Evolutionary conservation across 345 rosid genomes (phyloP).

Genomic region (Carallia pectinifolia): DNA sequence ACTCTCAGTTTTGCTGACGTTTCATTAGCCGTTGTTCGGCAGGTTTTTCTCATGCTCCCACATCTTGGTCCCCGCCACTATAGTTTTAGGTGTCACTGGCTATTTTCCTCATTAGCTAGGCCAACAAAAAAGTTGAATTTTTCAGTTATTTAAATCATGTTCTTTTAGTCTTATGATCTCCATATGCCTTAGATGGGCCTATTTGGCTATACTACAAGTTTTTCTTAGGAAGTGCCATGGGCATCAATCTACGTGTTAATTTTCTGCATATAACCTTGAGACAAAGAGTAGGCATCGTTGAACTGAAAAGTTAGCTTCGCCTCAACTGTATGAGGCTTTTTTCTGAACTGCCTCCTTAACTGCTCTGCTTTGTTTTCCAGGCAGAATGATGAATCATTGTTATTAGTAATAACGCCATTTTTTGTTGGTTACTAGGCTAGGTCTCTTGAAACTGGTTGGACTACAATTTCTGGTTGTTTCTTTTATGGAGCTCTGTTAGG

Average conservation of each 20-base stretch:
- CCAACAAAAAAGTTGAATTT: background rate
- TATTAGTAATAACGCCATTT: no score
- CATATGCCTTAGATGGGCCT: background rate
- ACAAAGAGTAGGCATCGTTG: background rate
- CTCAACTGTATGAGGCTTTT: no score
- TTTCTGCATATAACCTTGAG: background rate
- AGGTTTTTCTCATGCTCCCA: background rate
- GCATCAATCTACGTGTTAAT: background rate
- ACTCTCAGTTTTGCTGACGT: background rate
- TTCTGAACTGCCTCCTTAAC: no score
- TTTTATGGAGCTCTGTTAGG: background rate
- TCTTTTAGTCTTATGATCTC: background rate
- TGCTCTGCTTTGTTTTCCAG: no score
- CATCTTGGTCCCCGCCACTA: background rate
- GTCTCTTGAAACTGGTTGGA: background rate
- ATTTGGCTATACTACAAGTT: background rate
- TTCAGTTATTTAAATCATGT: background rate
- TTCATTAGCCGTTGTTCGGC: background rate
- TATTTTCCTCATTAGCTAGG: background rate
- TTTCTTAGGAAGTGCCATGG: background rate
- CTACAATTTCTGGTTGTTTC: background rate
- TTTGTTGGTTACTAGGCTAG: background rate
- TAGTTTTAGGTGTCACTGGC: background rate
- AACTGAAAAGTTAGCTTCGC: background rate
- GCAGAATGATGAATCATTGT: no score